Conservation (phyloP, 1,284 basidiomycete genomes). For the Ustilago nuda region DNA sequence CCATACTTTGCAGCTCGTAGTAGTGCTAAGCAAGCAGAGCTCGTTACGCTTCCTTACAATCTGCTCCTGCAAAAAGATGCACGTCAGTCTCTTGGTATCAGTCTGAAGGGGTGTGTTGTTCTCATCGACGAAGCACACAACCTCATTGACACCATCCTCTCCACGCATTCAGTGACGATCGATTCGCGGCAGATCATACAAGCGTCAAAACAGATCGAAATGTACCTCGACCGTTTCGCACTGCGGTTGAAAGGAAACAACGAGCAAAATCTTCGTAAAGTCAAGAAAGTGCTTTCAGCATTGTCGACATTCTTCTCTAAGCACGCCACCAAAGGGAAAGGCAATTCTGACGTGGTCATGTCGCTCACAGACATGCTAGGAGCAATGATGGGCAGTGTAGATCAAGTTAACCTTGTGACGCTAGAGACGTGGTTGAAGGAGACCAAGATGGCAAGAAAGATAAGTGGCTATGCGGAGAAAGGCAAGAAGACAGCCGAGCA, state of each 20-base stretch:
- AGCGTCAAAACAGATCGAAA: constrained; percentile 81
- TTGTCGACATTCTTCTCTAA: constrained; percentile 37
- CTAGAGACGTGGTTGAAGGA: constrained; percentile 84
- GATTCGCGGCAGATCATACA: constrained; percentile 75
- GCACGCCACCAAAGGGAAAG: constrained; percentile 15
- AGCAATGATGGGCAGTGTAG: constrained; percentile 77
- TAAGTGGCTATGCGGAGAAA: constrained; percentile 83
- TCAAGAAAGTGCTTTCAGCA: constrained; percentile 69
- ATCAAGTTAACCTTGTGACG: constrained; percentile 78
- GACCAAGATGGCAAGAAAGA: constrained; percentile 80
- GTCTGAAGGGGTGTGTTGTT: constrained; percentile 81
- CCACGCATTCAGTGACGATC: constrained; percentile 82
- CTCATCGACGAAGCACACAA: constrained; percentile 96
- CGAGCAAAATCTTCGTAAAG: constrained; percentile 81
- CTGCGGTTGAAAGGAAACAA: constrained; percentile 80
- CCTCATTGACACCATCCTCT: constrained; percentile 79
- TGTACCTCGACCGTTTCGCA: constrained; percentile 83
- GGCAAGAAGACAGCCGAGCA: constrained; percentile 73
- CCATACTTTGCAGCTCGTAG: constrained; percentile 92
- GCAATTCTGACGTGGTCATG: constrained; percentile 71
- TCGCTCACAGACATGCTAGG: constrained; percentile 76
- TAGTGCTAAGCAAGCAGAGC: constrained; percentile 90
- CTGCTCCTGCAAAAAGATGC: constrained; percentile 86
- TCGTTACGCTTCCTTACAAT: constrained; percentile 93
- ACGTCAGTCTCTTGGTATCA: constrained; percentile 82